A percentile compares a stretch with the other conserved stretches of the same genome.
Conservation (phyloP, 768 basidiomycete genomes). For the Kockovaella imperatae region DNA sequence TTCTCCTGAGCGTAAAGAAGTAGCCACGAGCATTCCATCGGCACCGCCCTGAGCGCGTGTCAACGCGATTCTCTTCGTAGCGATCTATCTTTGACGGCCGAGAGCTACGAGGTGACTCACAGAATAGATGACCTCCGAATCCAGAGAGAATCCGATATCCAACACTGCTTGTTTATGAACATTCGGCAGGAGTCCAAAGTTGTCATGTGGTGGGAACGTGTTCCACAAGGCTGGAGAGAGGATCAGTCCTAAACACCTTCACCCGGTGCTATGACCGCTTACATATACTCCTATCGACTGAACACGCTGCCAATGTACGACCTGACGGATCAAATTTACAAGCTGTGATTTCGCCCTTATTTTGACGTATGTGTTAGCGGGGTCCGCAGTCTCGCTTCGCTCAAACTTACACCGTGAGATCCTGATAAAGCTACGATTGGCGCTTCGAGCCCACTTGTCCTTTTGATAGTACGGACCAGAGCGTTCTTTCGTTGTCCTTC, state of each 20-base stretch:
- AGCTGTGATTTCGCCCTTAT: constrained; percentile 74
- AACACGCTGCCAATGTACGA: constrained; percentile 86
- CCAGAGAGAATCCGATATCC: constrained; percentile 63
- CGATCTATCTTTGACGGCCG: not conserved
- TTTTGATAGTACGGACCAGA: constrained; percentile 66
- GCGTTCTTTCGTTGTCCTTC: constrained; percentile 41
- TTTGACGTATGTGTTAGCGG: too few relatives aligned
- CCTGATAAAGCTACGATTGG: constrained; percentile 88
- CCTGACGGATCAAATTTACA: constrained; percentile 92
- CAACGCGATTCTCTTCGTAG: not conserved
- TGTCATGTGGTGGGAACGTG: constrained; percentile 83
- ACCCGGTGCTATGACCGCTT: constrained; percentile 45
- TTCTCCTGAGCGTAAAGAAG: constrained; percentile 76
- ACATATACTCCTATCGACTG: constrained; percentile 84
- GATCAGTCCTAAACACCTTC: not conserved
- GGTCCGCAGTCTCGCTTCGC: too few relatives aligned
- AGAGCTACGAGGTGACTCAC: constrained; percentile 13
- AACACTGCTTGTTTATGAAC: constrained; percentile 85
- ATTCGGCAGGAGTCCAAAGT: constrained; percentile 76
- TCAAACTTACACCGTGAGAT: constrained; percentile 65
- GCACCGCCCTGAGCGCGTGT: constrained; percentile 68
- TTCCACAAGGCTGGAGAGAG: constrained; percentile 65
- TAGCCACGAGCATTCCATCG: constrained; percentile 72
- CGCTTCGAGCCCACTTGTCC: constrained; percentile 87
- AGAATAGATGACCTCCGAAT: constrained; percentile 37